Conservation (phyloP, 371 early-diverging fungal species). For the Mucor racemosus region DNA sequence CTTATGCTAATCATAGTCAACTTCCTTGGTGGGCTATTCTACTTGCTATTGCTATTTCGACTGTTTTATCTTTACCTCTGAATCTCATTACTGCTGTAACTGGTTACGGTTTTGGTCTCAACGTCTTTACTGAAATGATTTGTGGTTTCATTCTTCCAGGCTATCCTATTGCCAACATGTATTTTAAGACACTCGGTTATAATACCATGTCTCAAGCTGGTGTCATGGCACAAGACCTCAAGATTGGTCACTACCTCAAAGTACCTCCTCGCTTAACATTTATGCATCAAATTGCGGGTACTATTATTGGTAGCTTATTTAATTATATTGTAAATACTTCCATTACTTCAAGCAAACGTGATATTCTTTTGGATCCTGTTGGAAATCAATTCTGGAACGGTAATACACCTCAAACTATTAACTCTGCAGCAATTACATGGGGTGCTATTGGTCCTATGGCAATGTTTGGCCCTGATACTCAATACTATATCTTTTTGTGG, state of each 20-base stretch:
- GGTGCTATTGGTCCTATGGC: constrained; percentile 77
- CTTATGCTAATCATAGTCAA: constrained; percentile 58
- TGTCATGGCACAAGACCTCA: constrained; percentile 62
- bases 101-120: constrained; percentile 47
- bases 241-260: constrained; percentile 79
- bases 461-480: constrained; percentile 67
- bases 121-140: constrained; percentile 72
- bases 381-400: constrained; percentile 62
- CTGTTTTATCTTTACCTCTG: constrained; percentile 38
- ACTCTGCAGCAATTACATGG: constrained; percentile 70
- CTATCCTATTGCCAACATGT: constrained; percentile 62
- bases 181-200: constrained; percentile 58
- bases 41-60: constrained; percentile 64
- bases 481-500: constrained; percentile 66
- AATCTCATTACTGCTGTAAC: constrained; percentile 48
- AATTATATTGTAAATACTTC: constrained; percentile 56
- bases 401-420: constrained; percentile 54
- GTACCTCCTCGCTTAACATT: constrained; percentile 71
- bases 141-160: constrained; percentile 51
- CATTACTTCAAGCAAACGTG: constrained; percentile 51
- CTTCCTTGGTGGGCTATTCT: constrained; percentile 77
- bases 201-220: constrained; percentile 62
- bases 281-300: constrained; percentile 65
- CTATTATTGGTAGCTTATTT: constrained; percentile 59
- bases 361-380: constrained; percentile 41